Base-by-base conservation (phyloP, 352 stramenopile species). In the Pythium oligandrum region DNA sequence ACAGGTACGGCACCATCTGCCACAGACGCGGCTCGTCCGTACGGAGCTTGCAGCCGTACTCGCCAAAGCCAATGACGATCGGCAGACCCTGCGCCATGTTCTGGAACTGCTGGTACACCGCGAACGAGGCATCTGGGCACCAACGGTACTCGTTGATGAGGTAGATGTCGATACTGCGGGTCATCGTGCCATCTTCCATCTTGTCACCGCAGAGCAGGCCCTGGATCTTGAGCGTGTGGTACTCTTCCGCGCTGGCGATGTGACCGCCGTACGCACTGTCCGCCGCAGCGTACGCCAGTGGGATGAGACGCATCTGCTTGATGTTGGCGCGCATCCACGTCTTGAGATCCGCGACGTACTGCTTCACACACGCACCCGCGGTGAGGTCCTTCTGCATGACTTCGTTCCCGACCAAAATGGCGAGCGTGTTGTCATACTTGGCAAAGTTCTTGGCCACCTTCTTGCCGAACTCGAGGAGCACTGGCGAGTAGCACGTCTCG, bases 91-190 rank as follows among this genome's bases (percentile, higher is more conserved):
- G 73, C 0, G 82, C 84, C 71, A 95, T 86, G 44, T 70, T 66
- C 48, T 88, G 81, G 55, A 91, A 82, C 32, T 76, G 76, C 55
- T 88, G 64, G 69, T 89, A 95, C n/a, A 83, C 73, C 0, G 64
- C 68, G 42, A 90, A 95, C n/a, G 78, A 83, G 45, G 73, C 85
- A 34, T 71, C 75, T 3, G 78, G 70, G 51, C 85, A 95, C 81
- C 81, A 95, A 56, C 85, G 85, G 64, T 95, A 95, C 63, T 93
- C 83, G 63, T 95, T 95, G 59, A 95, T 90, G 39, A 95, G 57
- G 62, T 92, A 93, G 26, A 95, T 92, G 60, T 95, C 85, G 40
- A 95, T 93, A 57, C 78, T 91, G 48, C 83, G 67, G 44, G 69
- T 44, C 78, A 88, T 93, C 56, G 84, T 66, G 35, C 85, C 85